A percentile compares a stretch with the other conserved stretches of the same genome.
Evolutionary conservation across 805 yeast species (phyloP).

Genomic region (Cyberlindnera saturnus): DNA sequence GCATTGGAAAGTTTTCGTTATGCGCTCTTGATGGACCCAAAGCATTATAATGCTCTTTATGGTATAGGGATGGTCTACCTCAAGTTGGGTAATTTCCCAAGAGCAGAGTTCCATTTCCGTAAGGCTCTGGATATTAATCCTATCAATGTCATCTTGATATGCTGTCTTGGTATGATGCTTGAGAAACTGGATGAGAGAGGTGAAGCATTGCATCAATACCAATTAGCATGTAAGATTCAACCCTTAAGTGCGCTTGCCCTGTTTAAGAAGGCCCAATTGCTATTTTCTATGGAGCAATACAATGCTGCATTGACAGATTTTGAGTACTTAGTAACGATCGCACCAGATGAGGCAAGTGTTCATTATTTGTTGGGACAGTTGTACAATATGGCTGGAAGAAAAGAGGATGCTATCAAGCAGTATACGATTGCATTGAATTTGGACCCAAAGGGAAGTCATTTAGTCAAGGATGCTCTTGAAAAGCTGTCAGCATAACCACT

Average conservation of each 20-base stretch:
- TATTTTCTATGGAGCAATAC: slow-evolving; percentile 65
- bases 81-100: slow-evolving; percentile 75
- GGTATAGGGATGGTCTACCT: slow-evolving; percentile 94
- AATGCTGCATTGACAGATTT: slow-evolving; percentile 70
- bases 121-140: slow-evolving; percentile 89
- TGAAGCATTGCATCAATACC: slow-evolving; percentile 76
- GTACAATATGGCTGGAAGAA: slow-evolving; percentile 69
- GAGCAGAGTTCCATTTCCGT: slow-evolving; percentile 81
- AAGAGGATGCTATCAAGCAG: slow-evolving; percentile 73
- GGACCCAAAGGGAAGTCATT: slow-evolving; percentile 88
- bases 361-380: slow-evolving; percentile 86
- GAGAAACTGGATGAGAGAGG: slow-evolving; percentile 67
- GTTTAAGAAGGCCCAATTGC: slow-evolving; percentile 80
- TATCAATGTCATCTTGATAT: slow-evolving; percentile 77
- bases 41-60: slow-evolving; percentile 91
- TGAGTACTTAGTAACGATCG: slow-evolving; percentile 63
- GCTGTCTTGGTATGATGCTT: slow-evolving; percentile 90
- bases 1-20: slow-evolving; percentile 79
- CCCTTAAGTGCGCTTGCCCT: slow-evolving; percentile 82
- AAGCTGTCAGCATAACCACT: slow-evolving; percentile 14
- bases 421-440: slow-evolving; percentile 84
- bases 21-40: slow-evolving; percentile 69
- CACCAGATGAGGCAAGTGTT: slow-evolving; percentile 93
- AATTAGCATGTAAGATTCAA: slow-evolving; percentile 75
- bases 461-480: slow-evolving; percentile 81